These are phyloP conservation scores for Alternaria atra DNA, from an alignment of 2,329 filamentous ascomycete species.

Conservation along the genomic window DNA sequence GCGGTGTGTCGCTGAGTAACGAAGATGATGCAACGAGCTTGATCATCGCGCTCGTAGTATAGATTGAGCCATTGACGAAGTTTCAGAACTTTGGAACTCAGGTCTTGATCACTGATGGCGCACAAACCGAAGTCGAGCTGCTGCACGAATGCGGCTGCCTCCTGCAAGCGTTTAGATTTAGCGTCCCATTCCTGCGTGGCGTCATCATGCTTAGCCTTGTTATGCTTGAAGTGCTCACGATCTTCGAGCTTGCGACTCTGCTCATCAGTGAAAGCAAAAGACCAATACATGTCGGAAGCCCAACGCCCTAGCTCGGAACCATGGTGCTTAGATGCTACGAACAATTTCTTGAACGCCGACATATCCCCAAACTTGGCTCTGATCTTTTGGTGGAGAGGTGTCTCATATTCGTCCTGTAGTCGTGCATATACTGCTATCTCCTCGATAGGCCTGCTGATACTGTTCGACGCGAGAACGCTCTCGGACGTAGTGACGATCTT, in stretches of 20 bases:
- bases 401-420: constrained; percentile 65
- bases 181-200: constrained; percentile 58
- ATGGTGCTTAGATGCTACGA: constrained; percentile 67
- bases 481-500: constrained; percentile 81
- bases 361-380: constrained; percentile 62
- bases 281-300: constrained; percentile 86
- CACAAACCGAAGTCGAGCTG: constrained; percentile 59
- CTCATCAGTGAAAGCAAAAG: constrained; percentile 70
- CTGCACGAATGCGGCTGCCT: constrained; percentile 67
- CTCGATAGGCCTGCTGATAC: constrained; percentile 67
- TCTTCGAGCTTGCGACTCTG: constrained; percentile 69
- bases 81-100: constrained; percentile 78
- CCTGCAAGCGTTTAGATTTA: constrained; percentile 65
- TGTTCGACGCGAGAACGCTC: constrained; percentile 66
- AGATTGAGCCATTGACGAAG: constrained; percentile 69
- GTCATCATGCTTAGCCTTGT: constrained; percentile 35
- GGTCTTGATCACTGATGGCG: constrained; percentile 47
- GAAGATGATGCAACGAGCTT: constrained; percentile 84
- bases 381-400: constrained; percentile 70
- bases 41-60: constrained; percentile 67
- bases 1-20: constrained; percentile 82
- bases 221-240: constrained; percentile 57
- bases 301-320: constrained; percentile 78
- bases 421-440: constrained; percentile 66
- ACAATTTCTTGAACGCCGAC: constrained; percentile 63